Conservation (phyloP, 352 stramenopile species). For the Globisporangium heterothallicum region DNA sequence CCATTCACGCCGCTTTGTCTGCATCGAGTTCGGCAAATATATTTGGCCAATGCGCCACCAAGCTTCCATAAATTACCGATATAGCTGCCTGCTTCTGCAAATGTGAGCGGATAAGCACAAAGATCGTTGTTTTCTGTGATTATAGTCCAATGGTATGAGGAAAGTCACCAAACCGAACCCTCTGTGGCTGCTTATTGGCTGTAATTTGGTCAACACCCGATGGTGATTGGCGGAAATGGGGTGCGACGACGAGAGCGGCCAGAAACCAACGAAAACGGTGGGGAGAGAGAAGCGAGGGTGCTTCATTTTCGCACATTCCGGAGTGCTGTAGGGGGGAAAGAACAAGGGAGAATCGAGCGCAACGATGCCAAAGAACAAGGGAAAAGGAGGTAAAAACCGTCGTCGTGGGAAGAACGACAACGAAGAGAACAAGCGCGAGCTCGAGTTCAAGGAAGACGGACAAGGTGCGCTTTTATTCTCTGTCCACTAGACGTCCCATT, state of each 20-base stretch:
- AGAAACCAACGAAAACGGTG: constrained; percentile 11
- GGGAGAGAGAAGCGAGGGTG: not conserved
- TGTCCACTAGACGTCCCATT: too few species aligned
- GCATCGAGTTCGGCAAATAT: not conserved
- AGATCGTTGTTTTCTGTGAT: too few species aligned
- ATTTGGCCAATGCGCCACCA: too few species aligned
- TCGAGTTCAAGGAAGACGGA: constrained; percentile 99
- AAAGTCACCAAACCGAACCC: not conserved
- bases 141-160: too few species aligned
- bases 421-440: constrained; percentile 98
- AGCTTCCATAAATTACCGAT: too few species aligned
- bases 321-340: constrained; percentile 6
- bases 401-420: constrained; percentile 97
- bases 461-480: constrained; percentile 79
- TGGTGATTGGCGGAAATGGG: constrained; percentile 2
- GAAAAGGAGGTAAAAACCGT: constrained; percentile 98
- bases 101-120: too few species aligned
- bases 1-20: not conserved
- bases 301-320: constrained; percentile 23
- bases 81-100: too few species aligned
- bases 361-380: constrained; percentile 87
- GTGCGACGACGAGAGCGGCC: constrained; percentile 2
- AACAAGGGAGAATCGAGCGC: not conserved
- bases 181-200: not conserved
- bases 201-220: not conserved